phyloP scores from a whole-genome alignment of 2,329 filamentous ascomycete species.

The Aspergillus sp. region DNA sequence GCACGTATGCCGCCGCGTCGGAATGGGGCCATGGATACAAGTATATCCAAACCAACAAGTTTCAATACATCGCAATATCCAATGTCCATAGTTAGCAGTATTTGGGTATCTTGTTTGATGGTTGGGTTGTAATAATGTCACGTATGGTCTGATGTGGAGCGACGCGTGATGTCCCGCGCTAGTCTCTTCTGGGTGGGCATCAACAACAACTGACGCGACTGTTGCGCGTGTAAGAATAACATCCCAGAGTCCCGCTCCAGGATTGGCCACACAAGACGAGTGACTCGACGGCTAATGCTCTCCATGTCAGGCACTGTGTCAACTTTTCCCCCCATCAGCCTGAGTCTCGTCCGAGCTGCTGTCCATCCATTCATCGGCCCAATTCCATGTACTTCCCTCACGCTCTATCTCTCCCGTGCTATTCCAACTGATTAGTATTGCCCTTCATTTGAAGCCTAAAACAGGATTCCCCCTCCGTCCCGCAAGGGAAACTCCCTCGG shows the following conservation, averaged over 20 bases:
- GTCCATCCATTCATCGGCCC: neutral
- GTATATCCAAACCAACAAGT: no score
- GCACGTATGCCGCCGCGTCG: neutral
- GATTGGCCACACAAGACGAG: constrained; percentile 13
- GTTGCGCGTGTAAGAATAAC: constrained; percentile 23
- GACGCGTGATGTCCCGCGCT: constrained; percentile 31
- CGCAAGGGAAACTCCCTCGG: constrained; percentile 23
- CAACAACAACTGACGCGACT: constrained; percentile 35
- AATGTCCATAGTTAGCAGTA: no score
- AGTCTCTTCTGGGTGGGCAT: constrained; percentile 21
- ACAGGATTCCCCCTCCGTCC: constrained; percentile 10
- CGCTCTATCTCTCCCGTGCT: constrained; percentile 3
- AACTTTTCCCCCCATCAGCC: constrained; percentile 5
- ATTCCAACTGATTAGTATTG: neutral
- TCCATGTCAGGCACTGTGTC: constrained; percentile 12
- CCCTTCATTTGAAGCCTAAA: constrained; percentile 6
- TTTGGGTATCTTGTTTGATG: neutral
- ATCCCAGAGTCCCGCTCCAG: constrained; percentile 18
- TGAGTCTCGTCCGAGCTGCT: neutral
- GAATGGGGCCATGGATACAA: neutral
- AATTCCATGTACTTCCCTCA: constrained; percentile 5
- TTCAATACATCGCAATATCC: no score
- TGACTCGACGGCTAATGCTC: constrained; percentile 5
- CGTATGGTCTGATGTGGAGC: constrained; percentile 13
- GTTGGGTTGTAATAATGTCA: neutral